Evolutionary conservation across 1,139 yeast genomes (phyloP).

Genomic region (Pneumocystis jirovecii): DNA sequence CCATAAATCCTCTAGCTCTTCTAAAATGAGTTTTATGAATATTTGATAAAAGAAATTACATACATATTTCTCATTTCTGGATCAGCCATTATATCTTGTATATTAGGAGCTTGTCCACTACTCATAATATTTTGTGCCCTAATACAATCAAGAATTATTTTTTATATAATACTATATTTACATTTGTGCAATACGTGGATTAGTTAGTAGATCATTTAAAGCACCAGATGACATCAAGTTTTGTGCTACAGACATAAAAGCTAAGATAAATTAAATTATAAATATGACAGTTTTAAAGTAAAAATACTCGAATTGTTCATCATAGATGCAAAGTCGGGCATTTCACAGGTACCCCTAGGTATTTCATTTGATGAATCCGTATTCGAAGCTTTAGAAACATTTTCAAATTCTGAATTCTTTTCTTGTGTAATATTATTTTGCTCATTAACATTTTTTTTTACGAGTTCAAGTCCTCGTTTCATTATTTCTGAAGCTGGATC

Average conservation of each 20-base stretch:
- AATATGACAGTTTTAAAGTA: conserved; percentile 51
- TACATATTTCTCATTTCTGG: conserved; percentile 12
- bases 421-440: conserved; percentile 35
- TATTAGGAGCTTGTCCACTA: conserved; percentile 23
- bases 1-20: conserved; percentile 7
- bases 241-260: conserved; percentile 69
- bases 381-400: conserved; percentile 21
- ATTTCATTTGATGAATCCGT: conserved; percentile 18
- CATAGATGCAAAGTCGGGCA: conserved; percentile 44
- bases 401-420: conserved; percentile 12
- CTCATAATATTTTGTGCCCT: conserved; percentile 9
- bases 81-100: conserved; percentile 9
- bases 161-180: conserved; percentile 32
- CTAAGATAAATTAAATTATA: conserved; percentile 54
- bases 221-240: conserved; percentile 46
- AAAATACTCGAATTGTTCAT: conserved; percentile 42
- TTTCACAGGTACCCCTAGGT: conserved; percentile 25
- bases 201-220: conserved; percentile 70
- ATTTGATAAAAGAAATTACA: background rate
- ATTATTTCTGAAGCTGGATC: conserved; percentile 89
- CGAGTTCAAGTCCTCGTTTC: conserved; percentile 88
- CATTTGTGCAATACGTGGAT: conserved; percentile 38
- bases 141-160: background rate
- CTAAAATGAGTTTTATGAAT: background rate
- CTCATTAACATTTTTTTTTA: conserved; percentile 69